A percentile compares a stretch with the other conserved stretches of the same genome.
These are phyloP conservation scores for Exserohilum rostratum DNA, from an alignment of 2,329 filamentous ascomycete genomes.

Conservation along the genomic window DNA sequence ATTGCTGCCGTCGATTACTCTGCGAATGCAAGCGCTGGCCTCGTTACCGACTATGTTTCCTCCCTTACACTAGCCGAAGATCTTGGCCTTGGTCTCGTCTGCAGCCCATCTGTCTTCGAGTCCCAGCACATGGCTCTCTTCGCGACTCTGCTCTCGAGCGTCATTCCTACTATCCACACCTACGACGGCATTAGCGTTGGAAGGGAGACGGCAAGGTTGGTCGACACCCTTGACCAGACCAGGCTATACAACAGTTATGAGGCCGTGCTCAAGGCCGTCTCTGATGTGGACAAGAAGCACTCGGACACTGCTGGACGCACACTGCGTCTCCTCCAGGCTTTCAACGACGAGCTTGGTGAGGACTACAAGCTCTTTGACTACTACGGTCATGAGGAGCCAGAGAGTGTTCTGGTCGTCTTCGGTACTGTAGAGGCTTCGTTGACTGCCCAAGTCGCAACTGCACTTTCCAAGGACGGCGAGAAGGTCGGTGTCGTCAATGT, in stretches of 20 bases:
- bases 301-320: conserved; percentile 74
- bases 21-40: conserved; percentile 66
- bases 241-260: conserved; percentile 73
- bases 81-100: conserved; percentile 82
- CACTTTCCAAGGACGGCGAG: conserved; percentile 72
- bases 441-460: conserved; percentile 77
- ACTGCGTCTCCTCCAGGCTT: conserved; percentile 71
- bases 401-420: conserved; percentile 87
- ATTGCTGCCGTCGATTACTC: conserved; percentile 89
- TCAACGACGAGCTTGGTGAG: conserved; percentile 92
- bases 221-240: conserved; percentile 77
- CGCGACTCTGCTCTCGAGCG: conserved; percentile 76
- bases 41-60: conserved; percentile 86
- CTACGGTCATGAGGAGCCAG: conserved; percentile 78
- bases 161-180: conserved; percentile 83
- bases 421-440: conserved; percentile 90
- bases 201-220: conserved; percentile 79
- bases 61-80: conserved; percentile 85
- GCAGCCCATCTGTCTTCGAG: conserved; percentile 86
- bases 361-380: conserved; percentile 95
- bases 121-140: conserved; percentile 95
- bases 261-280: conserved; percentile 66
- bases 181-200: conserved; percentile 87
- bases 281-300: conserved; percentile 70
- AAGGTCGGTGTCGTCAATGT: conserved; percentile 90